phyloP scores from a whole-genome alignment of 129 eudicot species.

The Dittrichia graveolens region DNA sequence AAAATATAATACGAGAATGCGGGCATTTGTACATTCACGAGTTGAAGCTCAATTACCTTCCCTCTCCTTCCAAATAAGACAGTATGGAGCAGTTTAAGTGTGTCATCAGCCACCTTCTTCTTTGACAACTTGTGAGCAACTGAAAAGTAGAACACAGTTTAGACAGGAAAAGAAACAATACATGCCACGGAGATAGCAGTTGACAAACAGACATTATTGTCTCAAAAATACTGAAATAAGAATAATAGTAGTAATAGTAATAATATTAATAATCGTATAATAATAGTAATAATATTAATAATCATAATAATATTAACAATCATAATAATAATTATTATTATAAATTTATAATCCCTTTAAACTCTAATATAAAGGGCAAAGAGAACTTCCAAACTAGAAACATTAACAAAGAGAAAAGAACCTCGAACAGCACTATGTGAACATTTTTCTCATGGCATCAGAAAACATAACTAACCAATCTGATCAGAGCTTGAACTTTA shows the following conservation, averaged over 20 bases:
- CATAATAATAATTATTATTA: too few relatives aligned
- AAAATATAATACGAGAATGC: background rate
- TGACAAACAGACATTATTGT: too few relatives aligned
- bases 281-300: too few relatives aligned
- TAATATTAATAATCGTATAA: too few relatives aligned
- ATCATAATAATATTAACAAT: too few relatives aligned
- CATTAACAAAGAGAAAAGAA: background rate
- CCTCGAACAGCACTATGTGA: background rate
- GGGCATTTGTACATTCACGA: constrained; percentile 1
- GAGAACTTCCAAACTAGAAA: constrained; percentile 3
- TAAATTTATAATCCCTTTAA: background rate
- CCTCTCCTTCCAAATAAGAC: constrained; percentile 87
- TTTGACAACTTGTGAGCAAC: constrained; percentile 84
- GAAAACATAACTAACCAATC: background rate
- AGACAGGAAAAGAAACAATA: constrained; percentile 11
- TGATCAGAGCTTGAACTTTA: background rate
- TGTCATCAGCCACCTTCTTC: constrained; percentile 70
- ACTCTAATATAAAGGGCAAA: background rate
- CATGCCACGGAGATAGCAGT: background rate
- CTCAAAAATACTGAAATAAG: too few relatives aligned
- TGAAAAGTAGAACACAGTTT: constrained; percentile 38
- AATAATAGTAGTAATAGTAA: too few relatives aligned
- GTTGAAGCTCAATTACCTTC: constrained; percentile 57
- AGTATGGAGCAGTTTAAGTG: constrained; percentile 75
- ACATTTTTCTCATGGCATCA: background rate